Base-by-base conservation (phyloP, 139 green algal species). In the Chlorella sp. region DNA sequence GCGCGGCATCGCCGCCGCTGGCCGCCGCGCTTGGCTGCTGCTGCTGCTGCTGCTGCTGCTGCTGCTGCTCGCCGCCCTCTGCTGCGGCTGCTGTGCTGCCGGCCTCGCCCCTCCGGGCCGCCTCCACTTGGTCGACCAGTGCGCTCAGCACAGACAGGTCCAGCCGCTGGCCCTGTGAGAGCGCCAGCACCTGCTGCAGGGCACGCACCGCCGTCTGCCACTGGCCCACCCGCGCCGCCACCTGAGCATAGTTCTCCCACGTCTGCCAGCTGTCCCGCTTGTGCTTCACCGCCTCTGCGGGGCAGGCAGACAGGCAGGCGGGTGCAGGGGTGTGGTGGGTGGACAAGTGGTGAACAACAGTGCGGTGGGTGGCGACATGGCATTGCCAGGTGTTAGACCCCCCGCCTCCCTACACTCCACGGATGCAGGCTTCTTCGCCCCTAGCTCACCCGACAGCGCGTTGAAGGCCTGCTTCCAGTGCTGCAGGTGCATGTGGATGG, bases 221-320 rank as follows among this genome's bases (percentile, higher is more conserved):
- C 68, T 93, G 68, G 9, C 80, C 65, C 20, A 88, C 82, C 58
- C 88, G 76, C 67, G 89, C 83, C 58, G 93, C 91, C 30, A 91
- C 92, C 13, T 85, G 75, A 0, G 92, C 93, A 64, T 96, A 97
- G 86, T 98, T 98, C 82, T 96, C 92, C 96, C 96, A 98, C 17
- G 92, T 92, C 87, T 98, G 95, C 96, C 96, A 98, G 88, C 80
- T 94, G 70, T 95, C 92, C 8, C 93, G 85, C 83, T 95, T 95
- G 87, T 95, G 87, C 85, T 93, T 94, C 22, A 94, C 76, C 0
- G 93, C 90, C 87, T 98, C 92, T 64, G 75, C 70, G 48, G 56
- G 51, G 24, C 0, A 2, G 11, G 46, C 11, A 7, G 46, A 16
- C 7, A 11, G 48, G 46, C 3, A 32, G 5, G 70, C 54, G 28